phyloP scores from a whole-genome alignment of 2,329 filamentous ascomycete genomes.

The Colletotrichum coccodes region DNA sequence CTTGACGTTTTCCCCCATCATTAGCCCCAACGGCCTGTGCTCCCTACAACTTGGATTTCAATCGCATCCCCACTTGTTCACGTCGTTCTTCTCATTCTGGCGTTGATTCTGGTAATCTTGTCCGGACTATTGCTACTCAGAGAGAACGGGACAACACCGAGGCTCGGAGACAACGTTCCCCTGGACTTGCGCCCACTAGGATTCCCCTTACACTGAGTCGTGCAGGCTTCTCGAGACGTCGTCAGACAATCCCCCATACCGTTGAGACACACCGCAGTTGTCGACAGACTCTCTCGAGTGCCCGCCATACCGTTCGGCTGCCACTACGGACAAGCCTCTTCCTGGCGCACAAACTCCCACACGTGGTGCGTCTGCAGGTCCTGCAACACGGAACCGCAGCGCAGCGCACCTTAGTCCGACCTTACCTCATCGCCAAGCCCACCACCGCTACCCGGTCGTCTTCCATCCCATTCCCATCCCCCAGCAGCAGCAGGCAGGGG shows the following conservation, averaged over 20 bases:
- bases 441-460: slow-evolving; percentile 1
- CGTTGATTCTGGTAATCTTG: neutral
- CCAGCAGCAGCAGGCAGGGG: slow-evolving; percentile 9
- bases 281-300: slow-evolving; percentile 6
- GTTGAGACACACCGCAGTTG: slow-evolving; percentile 13
- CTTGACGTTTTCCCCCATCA: neutral
- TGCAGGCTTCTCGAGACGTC: neutral
- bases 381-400: neutral
- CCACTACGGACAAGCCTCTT: neutral
- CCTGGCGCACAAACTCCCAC: neutral
- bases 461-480: neutral
- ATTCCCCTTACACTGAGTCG: slow-evolving; percentile 3
- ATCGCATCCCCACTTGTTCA: neutral
- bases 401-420: neutral
- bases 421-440: slow-evolving; percentile 30
- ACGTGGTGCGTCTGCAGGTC: slow-evolving; percentile 1
- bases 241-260: neutral
- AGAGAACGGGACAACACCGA: neutral
- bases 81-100: neutral
- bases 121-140: neutral
- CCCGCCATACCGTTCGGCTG: slow-evolving; percentile 8
- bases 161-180: neutral
- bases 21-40: neutral
- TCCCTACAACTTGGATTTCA: neutral
- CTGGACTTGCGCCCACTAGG: slow-evolving; percentile 7